phyloP scores from a whole-genome alignment of 495 filamentous ascomycete genomes.

The Aspergillus leporis region DNA sequence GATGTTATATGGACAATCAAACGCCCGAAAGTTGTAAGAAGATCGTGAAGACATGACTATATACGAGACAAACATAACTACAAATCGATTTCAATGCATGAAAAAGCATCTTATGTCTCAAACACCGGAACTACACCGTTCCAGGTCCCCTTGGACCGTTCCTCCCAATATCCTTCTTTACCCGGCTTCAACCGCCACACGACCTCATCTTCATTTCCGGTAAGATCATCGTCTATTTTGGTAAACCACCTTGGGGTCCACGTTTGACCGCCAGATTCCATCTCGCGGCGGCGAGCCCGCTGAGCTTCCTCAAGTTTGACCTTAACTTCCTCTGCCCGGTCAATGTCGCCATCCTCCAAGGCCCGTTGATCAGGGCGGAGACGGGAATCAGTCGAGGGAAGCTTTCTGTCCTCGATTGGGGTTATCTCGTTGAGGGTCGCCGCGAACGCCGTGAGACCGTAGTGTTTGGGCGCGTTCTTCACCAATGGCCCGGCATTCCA shows the following conservation, averaged over 20 bases:
- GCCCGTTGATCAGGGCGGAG: conserved; percentile 92
- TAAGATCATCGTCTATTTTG: conserved; percentile 50
- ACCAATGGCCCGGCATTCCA: conserved; percentile 80
- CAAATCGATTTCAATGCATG: not conserved
- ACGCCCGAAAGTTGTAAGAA: not conserved
- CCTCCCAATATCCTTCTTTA: conserved; percentile 91
- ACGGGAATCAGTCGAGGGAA: conserved; percentile 79
- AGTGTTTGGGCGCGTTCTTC: conserved; percentile 70
- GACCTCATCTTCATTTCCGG: conserved; percentile 61
- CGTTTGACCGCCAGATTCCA: conserved; percentile 70
- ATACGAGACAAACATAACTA: not conserved
- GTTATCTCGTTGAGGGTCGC: conserved; percentile 89
- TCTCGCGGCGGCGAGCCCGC: conserved; percentile 66
- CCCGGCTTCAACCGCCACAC: conserved; percentile 79
- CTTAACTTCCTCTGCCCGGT: conserved; percentile 83
- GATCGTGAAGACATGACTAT: not conserved
- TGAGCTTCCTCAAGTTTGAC: conserved; percentile 82
- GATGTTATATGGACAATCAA: not conserved
- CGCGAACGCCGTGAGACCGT: conserved; percentile 86
- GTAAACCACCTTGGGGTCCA: conserved; percentile 84
- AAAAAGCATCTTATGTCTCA: conserved; percentile 28
- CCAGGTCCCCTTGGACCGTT: conserved; percentile 70
- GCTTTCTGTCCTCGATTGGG: conserved; percentile 63
- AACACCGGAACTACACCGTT: conserved; percentile 72
- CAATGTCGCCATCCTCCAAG: conserved; percentile 77